phyloP scores from a whole-genome alignment of 2,329 filamentous ascomycete genomes.

The Arthrobotrys megalospora region DNA sequence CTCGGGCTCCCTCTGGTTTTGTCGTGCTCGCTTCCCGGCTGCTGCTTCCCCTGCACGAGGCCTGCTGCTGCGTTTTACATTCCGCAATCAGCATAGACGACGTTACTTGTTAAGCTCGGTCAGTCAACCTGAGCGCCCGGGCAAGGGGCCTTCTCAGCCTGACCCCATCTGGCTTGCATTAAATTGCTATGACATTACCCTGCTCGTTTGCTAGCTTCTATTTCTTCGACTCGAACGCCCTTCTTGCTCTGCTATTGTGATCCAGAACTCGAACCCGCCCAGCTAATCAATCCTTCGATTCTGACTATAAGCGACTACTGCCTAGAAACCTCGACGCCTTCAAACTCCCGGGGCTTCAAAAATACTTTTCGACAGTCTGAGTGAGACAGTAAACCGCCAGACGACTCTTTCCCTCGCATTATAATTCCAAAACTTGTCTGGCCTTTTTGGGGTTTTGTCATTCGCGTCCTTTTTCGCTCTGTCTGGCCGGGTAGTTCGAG shows the following conservation, averaged over 20 bases:
- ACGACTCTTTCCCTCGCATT: slow-evolving; percentile 36
- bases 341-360: slow-evolving; percentile 24
- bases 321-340: slow-evolving; percentile 39
- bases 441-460: slow-evolving; percentile 28
- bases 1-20: slow-evolving; percentile 3
- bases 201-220: slow-evolving; percentile 40
- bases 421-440: slow-evolving; percentile 18
- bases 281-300: slow-evolving; percentile 55
- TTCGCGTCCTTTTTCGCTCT: slow-evolving; percentile 44
- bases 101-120: slow-evolving; percentile 58
- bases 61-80: slow-evolving; percentile 60
- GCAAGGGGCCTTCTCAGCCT: slow-evolving; percentile 49
- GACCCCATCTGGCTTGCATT: slow-evolving; percentile 51
- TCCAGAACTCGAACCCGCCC: slow-evolving; percentile 34
- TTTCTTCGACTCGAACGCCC: slow-evolving; percentile 28
- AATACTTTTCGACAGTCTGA: slow-evolving; percentile 36
- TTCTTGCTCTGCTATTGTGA: slow-evolving; percentile 30
- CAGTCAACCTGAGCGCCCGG: slow-evolving; percentile 41
- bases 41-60: slow-evolving; percentile 56
- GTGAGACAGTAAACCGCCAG: slow-evolving; percentile 42
- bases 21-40: slow-evolving; percentile 52
- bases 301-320: slow-evolving; percentile 52
- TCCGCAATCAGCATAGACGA: slow-evolving; percentile 59
- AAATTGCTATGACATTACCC: slow-evolving; percentile 54
- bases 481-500: slow-evolving; percentile 20